These are phyloP conservation scores for Lachnellula willkommii DNA, from an alignment of 2,329 filamentous ascomycete species.

Conservation along the genomic window DNA sequence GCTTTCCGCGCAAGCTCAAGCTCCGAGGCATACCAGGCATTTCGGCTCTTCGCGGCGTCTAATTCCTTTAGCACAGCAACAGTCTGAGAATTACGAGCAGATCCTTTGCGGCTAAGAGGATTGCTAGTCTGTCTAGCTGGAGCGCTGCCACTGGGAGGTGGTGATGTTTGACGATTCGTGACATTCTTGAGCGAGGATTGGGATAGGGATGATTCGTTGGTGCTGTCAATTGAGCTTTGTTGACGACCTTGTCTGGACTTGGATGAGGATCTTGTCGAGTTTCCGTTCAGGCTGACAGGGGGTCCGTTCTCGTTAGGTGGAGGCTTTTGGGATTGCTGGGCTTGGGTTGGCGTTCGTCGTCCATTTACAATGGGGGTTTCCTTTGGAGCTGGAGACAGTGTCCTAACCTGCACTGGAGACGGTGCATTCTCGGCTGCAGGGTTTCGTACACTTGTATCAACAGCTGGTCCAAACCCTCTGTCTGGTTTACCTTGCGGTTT, in stretches of 20 bases:
- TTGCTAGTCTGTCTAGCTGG: slow-evolving; percentile 53
- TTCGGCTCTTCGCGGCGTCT: slow-evolving; percentile 75
- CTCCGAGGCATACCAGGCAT: slow-evolving; percentile 96
- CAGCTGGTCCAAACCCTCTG: slow-evolving; percentile 25
- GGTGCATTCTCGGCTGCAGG: slow-evolving; percentile 42
- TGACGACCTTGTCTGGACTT: slow-evolving; percentile 51
- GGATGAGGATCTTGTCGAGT: slow-evolving; percentile 36
- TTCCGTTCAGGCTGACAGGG: slow-evolving; percentile 20
- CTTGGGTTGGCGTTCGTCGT: slow-evolving; percentile 58
- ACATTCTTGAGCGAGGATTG: slow-evolving; percentile 40
- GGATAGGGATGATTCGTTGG: slow-evolving; percentile 42
- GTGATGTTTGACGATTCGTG: slow-evolving; percentile 47
- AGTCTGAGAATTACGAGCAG: slow-evolving; percentile 52
- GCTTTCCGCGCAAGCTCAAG: slow-evolving; percentile 85
- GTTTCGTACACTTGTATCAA: slow-evolving; percentile 34
- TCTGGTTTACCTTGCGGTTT: slow-evolving; percentile 27
- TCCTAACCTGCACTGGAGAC: slow-evolving; percentile 33
- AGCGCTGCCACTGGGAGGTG: slow-evolving; percentile 40
- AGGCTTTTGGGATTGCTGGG: slow-evolving; percentile 34
- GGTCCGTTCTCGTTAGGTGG: slow-evolving; percentile 21
- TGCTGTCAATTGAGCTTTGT: slow-evolving; percentile 65
- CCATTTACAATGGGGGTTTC: slow-evolving; percentile 54
- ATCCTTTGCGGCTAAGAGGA: slow-evolving; percentile 55
- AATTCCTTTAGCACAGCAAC: slow-evolving; percentile 80
- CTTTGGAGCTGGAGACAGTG: slow-evolving; percentile 26